Base-by-base conservation (phyloP, 2,329 filamentous ascomycete species). In the Diaporthe sp. region DNA sequence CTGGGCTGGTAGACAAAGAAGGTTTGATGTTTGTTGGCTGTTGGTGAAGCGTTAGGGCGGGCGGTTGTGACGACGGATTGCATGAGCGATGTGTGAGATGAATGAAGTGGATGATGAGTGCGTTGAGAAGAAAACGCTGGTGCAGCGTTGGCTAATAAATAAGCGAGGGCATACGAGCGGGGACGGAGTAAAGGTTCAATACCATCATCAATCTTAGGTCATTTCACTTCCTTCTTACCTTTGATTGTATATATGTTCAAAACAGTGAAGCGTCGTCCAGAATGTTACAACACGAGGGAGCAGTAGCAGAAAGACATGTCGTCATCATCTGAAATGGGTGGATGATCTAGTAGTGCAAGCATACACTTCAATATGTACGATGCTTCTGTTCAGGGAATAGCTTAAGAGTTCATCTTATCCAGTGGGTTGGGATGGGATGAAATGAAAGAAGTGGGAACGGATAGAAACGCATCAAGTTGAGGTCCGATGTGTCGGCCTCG, bases 121-220 rank as follows among this genome's bases (percentile, higher is more conserved):
- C 7, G 45, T 38, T 38, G 45, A 5, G 13, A 13, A 15, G 22
- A 30, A 25, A 28, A 54, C 13, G 64, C 45, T 28, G 64, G 30
- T 28, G 12, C 8, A 47, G 45, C 33, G 64, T 54, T 54, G 61
- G 64, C 45, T 68, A 68, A 68, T 54, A 40, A 52, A 68, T 3
- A 22, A 68, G 64, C 47, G 40, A 54, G 64, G 61, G 64, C 64
- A 68, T 68, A 13, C 33, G n/a, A 28, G 64, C 64, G 64, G 64
- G 33, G 33, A 54, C n/a, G 64, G 47, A 68, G 47, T 68, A 68
- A 52, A 52, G 61, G 61, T 30, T 25, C 45, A 52, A 67, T 67
- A 67, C 61, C 61, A 52, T n/a, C 19, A 17, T 38, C 33, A 19
- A 50, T 25, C 25, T 52, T 10, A 67, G 19, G 19, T 67, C 13